Percentiles rank a stretch among this genome's conserved stretches.
phyloP scores from a whole-genome alignment of 2,329 filamentous ascomycete genomes.

The Colletotrichum brevisporum region DNA sequence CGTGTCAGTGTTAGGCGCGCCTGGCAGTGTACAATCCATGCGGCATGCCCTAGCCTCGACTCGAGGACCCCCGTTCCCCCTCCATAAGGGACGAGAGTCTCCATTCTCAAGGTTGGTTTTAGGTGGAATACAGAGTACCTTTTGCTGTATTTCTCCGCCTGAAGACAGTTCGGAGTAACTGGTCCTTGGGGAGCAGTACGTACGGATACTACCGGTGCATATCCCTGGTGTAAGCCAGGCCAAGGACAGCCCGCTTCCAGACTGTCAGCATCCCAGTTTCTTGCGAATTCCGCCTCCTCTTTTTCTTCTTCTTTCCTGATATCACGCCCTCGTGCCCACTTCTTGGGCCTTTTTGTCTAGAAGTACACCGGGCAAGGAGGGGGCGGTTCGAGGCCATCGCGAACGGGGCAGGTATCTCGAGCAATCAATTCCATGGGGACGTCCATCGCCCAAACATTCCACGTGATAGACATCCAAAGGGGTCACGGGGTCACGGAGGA shows the following conservation, averaged over 20 bases:
- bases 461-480: no score
- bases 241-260: slow-evolving; percentile 10
- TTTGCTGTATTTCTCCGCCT: slow-evolving; percentile 9
- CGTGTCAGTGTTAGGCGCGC: no score
- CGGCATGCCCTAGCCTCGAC: no score
- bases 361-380: neutral
- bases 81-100: neutral
- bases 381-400: neutral
- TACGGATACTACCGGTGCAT: neutral
- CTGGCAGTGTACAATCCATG: no score
- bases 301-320: neutral
- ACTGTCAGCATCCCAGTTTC: slow-evolving; percentile 12
- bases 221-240: neutral
- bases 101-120: neutral
- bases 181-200: neutral
- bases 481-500: slow-evolving; percentile 4
- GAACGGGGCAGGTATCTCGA: neutral
- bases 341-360: neutral
- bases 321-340: slow-evolving; percentile 10
- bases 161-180: neutral
- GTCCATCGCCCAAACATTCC: no score
- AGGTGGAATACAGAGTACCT: neutral
- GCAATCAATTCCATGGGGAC: no score
- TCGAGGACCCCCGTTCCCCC: no score
- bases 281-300: neutral